These are phyloP conservation scores for Leucocoprinus sp. DNA, from an alignment of 768 basidiomycete species.

Conservation along the genomic window DNA sequence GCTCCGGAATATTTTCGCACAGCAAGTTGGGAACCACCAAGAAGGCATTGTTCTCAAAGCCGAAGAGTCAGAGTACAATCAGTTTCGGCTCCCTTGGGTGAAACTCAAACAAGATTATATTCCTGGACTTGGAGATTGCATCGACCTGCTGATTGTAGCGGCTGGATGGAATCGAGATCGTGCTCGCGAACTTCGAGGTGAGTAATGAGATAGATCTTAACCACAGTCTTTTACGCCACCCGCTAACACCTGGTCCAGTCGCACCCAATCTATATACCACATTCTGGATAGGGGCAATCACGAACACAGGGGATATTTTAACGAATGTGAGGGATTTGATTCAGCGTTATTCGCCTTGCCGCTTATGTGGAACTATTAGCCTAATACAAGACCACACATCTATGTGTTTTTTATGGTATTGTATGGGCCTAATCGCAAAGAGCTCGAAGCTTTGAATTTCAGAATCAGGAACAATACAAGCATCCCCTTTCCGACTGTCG, in stretches of 20 bases:
- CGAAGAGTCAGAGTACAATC: constrained; percentile 58
- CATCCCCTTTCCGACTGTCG: constrained; percentile 18
- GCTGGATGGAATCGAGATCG: constrained; percentile 76
- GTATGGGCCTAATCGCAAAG: constrained; percentile 61
- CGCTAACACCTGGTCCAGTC: constrained; percentile 33
- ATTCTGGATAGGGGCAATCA: constrained; percentile 68
- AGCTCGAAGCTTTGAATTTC: constrained; percentile 70
- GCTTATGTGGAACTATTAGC: constrained; percentile 22
- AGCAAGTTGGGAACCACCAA: constrained; percentile 41
- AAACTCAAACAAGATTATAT: constrained; percentile 91
- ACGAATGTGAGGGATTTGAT: constrained; percentile 19
- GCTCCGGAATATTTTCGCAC: constrained; percentile 40
- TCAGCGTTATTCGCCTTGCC: neutral
- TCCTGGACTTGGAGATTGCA: constrained; percentile 68
- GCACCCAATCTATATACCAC: constrained; percentile 65
- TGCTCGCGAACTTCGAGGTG: constrained; percentile 70
- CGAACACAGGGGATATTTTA: constrained; percentile 36
- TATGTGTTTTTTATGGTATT: constrained; percentile 68
- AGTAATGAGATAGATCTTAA: constrained; percentile 5
- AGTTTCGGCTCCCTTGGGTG: constrained; percentile 64
- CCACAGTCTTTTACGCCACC: neutral
- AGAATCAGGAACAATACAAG: constrained; percentile 41
- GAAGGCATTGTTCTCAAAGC: constrained; percentile 80
- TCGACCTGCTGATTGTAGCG: constrained; percentile 74
- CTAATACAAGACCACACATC: constrained; percentile 46